Evolutionary conservation across 495 filamentous ascomycete genomes (phyloP).

Genomic region (Aspergillus leporis): DNA sequence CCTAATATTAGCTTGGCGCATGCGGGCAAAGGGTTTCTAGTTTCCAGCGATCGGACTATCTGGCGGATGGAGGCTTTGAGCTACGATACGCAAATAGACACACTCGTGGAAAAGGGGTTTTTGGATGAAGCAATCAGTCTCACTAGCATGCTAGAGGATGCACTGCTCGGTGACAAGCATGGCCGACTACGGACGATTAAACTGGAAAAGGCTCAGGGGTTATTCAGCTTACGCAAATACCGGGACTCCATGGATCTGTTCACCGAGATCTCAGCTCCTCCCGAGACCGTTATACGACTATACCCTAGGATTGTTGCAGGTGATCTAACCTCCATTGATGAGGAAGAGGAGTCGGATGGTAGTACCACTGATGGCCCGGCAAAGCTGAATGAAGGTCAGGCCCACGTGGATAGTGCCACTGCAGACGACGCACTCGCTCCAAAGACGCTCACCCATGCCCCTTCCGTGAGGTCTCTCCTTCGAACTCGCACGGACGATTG

Average conservation of each 20-base stretch:
- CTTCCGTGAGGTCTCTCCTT: slow-evolving; percentile 64
- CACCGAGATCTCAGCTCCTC: slow-evolving; percentile 82
- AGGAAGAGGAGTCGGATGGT: slow-evolving; percentile 51
- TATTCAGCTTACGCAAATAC: slow-evolving; percentile 83
- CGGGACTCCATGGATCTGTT: slow-evolving; percentile 89
- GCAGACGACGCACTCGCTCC: slow-evolving; percentile 22
- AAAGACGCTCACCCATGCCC: slow-evolving; percentile 30
- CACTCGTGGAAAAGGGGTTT: slow-evolving; percentile 71
- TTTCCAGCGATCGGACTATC: slow-evolving; percentile 81
- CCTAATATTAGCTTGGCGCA: slow-evolving; percentile 90
- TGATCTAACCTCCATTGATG: slow-evolving; percentile 60
- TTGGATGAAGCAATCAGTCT: slow-evolving; percentile 94
- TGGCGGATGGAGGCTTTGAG: slow-evolving; percentile 96
- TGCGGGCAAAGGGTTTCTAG: slow-evolving; percentile 91
- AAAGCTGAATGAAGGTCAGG: slow-evolving; percentile 27
- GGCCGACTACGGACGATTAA: slow-evolving; percentile 78
- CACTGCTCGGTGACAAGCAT: slow-evolving; percentile 79
- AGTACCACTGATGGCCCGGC: slow-evolving; percentile 20
- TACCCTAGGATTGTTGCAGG: slow-evolving; percentile 86
- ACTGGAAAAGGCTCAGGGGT: slow-evolving; percentile 81
- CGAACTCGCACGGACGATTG: slow-evolving; percentile 38
- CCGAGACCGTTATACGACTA: slow-evolving; percentile 81
- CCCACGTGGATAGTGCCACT: slow-evolving; percentile 27
- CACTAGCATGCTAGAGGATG: slow-evolving; percentile 86
- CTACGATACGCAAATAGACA: slow-evolving; percentile 88